Base-by-base conservation (phyloP, 2,329 filamentous ascomycete genomes). In the Fusarium chaquense region DNA sequence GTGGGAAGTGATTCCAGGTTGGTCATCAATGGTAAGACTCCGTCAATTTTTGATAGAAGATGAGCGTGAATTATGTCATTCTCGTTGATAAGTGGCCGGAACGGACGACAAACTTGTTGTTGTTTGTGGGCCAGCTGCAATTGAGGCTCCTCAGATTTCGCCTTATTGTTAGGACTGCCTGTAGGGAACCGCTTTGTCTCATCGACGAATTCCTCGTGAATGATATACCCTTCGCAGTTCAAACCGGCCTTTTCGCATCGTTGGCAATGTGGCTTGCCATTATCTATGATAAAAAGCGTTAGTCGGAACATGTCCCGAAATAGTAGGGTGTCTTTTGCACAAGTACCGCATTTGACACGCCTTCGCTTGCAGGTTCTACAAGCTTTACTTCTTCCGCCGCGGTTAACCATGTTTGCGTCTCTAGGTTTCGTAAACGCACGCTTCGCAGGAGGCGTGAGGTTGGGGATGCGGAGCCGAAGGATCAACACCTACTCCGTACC, bases 351-450 rank as follows among this genome's bases (percentile, higher is more conserved):
- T 51, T 67, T 66, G 9, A 66, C 63, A 8, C 63, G 63, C 18
- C 63, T 55, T 46, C 56, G 63, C 44, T 56, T 66, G 63, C 63
- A 66, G 1, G 63, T 66, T 15, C 18, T 62, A 22, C 63, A 66
- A 2, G 63, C 63, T 62, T 62, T 66, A 20, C 62, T 66, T 16
- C 63, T 57, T 12, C 63, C 63, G 5, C 63, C 63, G 3, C 63
- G 47, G 22, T 66, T 66, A 11, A 66, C 63, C 63, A 66, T 66
- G 38, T 8, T 28, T 32, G 43, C 36, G 9, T 10, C 9, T 30
- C 28, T 4, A 2, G 3, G 7, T 7, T 3, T 50, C 10, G 15
- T 45, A 5, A 3, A 2, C 8, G 16, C 15, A 4, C 9, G 13
- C 16, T 35, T 28, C 13, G 33, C n/a, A 7, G 26, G 11, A 26